Percentiles rank a stretch among this genome's conserved stretches.
Evolutionary conservation across 495 filamentous ascomycete species (phyloP).

Genomic region (Glutinoglossum americanum): DNA sequence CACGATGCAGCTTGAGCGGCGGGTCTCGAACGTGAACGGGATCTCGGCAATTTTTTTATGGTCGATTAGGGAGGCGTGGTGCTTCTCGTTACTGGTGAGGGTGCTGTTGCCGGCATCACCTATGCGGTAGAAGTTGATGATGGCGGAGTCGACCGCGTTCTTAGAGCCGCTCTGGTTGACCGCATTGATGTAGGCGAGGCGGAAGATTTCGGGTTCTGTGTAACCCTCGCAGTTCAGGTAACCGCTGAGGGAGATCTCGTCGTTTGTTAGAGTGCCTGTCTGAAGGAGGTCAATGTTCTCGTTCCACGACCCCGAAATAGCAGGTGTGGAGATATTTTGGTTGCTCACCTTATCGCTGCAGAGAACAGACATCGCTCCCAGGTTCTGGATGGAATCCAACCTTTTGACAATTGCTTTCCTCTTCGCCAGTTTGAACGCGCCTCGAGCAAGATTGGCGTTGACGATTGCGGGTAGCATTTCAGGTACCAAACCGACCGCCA

Average conservation of each 20-base stretch:
- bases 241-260: neutral
- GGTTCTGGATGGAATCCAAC: conserved; percentile 2
- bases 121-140: neutral
- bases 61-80: neutral
- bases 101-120: neutral
- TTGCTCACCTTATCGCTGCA: conserved; percentile 2
- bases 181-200: neutral
- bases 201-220: neutral
- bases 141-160: neutral
- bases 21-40: conserved; percentile 2
- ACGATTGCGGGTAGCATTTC: conserved; percentile 5
- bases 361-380: neutral
- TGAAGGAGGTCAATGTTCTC: neutral
- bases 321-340: neutral
- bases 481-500: conserved; percentile 2
- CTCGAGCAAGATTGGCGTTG: neutral
- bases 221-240: neutral
- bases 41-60: neutral
- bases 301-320: neutral
- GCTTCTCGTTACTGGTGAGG: neutral
- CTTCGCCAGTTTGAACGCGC: neutral
- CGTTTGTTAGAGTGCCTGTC: conserved; percentile 3
- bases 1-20: neutral
- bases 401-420: conserved; percentile 3
- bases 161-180: neutral